Conservation (phyloP, 441 rosid species). For the Daphne laureola region DNA sequence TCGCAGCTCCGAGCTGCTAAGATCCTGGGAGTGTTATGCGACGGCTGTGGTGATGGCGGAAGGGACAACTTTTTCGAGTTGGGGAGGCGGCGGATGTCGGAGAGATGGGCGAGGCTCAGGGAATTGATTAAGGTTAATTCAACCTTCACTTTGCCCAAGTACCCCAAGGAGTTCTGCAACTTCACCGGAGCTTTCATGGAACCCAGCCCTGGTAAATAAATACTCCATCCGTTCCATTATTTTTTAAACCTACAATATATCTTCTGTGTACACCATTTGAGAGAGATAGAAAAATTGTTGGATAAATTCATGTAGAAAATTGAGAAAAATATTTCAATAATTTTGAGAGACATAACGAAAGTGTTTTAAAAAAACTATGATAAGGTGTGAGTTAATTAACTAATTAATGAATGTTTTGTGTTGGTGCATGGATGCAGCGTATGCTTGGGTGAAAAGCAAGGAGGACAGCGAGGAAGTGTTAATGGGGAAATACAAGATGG, state of each 20-base stretch:
- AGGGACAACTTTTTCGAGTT: conserved; percentile 48
- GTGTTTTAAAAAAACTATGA: no score
- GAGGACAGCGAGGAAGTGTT: conserved; percentile 42
- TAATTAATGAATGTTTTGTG: neutral
- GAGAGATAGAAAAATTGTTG: no score
- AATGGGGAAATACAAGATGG: conserved; percentile 33
- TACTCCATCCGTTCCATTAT: no score
- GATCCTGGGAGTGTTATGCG: conserved; percentile 41
- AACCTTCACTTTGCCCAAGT: conserved; percentile 41
- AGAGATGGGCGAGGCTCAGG: conserved; percentile 56
- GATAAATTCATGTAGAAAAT: no score
- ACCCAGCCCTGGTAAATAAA: conserved; percentile 47
- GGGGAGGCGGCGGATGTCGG: conserved; percentile 38
- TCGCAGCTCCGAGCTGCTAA: conserved; percentile 75
- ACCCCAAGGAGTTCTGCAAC: conserved; percentile 45
- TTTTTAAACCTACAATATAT: no score
- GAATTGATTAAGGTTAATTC: conserved; percentile 32
- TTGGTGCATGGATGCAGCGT: conserved; percentile 30
- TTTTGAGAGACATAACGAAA: no score
- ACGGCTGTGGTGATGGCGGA: conserved; percentile 26
- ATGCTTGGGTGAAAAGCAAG: conserved; percentile 73
- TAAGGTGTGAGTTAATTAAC: no score
- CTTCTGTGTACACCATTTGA: no score
- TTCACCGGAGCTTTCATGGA: conserved; percentile 31
- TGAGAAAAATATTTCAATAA: no score